A percentile compares a stretch with the other conserved stretches of the same genome.
These are phyloP conservation scores for Mycena epipterygia DNA, from an alignment of 768 basidiomycete genomes.

Conservation along the genomic window DNA sequence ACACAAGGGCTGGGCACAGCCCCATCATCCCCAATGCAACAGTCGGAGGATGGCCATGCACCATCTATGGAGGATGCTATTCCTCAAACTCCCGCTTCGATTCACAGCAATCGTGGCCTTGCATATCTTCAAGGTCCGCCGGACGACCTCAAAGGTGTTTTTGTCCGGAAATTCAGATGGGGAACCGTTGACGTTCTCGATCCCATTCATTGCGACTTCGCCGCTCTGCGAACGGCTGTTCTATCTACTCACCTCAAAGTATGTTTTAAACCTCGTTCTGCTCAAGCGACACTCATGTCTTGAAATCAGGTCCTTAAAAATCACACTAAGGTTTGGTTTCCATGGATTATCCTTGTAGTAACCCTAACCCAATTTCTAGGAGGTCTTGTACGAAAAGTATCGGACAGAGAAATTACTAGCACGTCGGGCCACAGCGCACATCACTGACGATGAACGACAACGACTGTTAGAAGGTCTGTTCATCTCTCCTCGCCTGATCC, in stretches of 20 bases:
- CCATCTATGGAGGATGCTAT: constrained; percentile 43
- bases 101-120: constrained; percentile 51
- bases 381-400: constrained; percentile 94
- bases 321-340: no score
- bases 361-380: no score
- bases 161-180: constrained; percentile 88
- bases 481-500: background rate
- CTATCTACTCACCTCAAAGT: constrained; percentile 91
- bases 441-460: constrained; percentile 80
- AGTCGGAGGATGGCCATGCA: constrained; percentile 62
- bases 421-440: constrained; percentile 84
- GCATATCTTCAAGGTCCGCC: constrained; percentile 69
- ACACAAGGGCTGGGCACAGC: constrained; percentile 47
- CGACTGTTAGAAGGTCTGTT: constrained; percentile 78
- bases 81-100: constrained; percentile 54
- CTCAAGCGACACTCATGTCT: background rate
- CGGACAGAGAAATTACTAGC: constrained; percentile 92
- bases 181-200: constrained; percentile 90
- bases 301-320: constrained; percentile 77
- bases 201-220: constrained; percentile 90
- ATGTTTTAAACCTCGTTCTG: constrained; percentile 35
- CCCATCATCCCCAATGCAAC: constrained; percentile 47
- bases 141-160: constrained; percentile 79
- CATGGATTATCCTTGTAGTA: no score
- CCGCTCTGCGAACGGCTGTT: constrained; percentile 85